These are phyloP conservation scores for Cardamine chenopodiifolia DNA, from an alignment of 345 rosid genomes.

Conservation along the genomic window DNA sequence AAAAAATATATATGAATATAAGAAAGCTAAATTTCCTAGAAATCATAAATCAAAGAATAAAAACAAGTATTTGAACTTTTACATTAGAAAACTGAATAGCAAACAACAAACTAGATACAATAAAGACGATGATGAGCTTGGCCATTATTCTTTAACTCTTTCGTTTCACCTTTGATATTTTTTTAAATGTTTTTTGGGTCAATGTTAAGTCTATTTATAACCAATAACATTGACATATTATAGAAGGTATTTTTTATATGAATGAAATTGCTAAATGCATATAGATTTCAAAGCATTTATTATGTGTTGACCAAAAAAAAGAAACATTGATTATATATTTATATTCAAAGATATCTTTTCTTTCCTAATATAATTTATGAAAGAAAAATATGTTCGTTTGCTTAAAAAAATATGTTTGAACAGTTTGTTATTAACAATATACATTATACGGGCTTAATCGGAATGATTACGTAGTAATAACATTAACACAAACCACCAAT, in stretches of 20 bases:
- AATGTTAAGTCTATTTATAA: conserved; percentile 16
- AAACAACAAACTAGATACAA: conserved; percentile 14
- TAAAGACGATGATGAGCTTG: conserved; percentile 10
- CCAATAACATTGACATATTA: background rate
- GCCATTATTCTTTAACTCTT: background rate
- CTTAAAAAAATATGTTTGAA: background rate
- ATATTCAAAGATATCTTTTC: background rate
- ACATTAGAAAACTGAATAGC: conserved; percentile 30
- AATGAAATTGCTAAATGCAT: background rate
- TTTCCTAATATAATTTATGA: background rate
- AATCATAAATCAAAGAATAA: background rate
- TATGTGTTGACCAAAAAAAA: background rate
- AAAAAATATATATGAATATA: background rate
- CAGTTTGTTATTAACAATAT: background rate
- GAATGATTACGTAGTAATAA: background rate
- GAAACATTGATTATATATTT: background rate
- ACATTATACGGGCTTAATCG: background rate
- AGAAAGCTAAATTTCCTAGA: background rate
- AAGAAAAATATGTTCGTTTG: background rate
- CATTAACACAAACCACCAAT: background rate
- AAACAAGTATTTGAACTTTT: background rate
- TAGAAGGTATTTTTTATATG: conserved; percentile 30
- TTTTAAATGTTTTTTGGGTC: background rate
- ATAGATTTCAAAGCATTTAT: background rate
- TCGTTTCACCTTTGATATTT: background rate